A percentile compares a stretch with the other conserved stretches of the same genome.
Evolutionary conservation across 2,329 filamentous ascomycete species (phyloP).

Genomic region (Alternaria triticina): DNA sequence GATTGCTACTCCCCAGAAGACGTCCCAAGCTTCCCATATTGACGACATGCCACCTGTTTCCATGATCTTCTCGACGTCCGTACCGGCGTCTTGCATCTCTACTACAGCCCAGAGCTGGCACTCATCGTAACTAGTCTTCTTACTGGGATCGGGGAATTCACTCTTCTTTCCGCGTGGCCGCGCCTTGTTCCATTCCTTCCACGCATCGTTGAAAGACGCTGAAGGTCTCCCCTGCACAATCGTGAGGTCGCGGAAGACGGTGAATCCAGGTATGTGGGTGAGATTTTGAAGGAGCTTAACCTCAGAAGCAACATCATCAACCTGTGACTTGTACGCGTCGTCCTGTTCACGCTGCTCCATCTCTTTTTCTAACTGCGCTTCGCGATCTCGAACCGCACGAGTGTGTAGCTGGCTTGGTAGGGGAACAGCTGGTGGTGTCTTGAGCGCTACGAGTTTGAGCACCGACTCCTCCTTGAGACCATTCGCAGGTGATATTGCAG

Average conservation of each 20-base stretch:
- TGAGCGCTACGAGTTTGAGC: slow-evolving; percentile 53
- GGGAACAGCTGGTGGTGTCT: slow-evolving; percentile 43
- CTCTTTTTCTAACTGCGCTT: slow-evolving; percentile 46
- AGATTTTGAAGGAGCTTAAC: slow-evolving; percentile 63
- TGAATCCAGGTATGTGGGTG: slow-evolving; percentile 67
- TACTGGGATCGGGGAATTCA: slow-evolving; percentile 63
- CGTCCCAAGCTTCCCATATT: slow-evolving; percentile 62
- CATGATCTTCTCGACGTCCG: slow-evolving; percentile 56
- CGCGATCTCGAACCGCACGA: slow-evolving; percentile 55
- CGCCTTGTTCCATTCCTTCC: slow-evolving; percentile 53
- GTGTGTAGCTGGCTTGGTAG: slow-evolving; percentile 40
- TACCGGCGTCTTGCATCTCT: slow-evolving; percentile 71
- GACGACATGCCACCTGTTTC: slow-evolving; percentile 42
- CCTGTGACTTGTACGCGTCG: slow-evolving; percentile 50
- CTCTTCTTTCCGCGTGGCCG: slow-evolving; percentile 54
- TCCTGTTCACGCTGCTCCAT: slow-evolving; percentile 45
- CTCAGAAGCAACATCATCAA: slow-evolving; percentile 55
- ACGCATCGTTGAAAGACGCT: slow-evolving; percentile 55
- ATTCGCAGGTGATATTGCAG: slow-evolving; percentile 35
- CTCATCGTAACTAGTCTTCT: slow-evolving; percentile 59
- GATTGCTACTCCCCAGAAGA: slow-evolving; percentile 71
- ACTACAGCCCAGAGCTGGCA: slow-evolving; percentile 68
- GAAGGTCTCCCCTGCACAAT: slow-evolving; percentile 65
- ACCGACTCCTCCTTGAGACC: slow-evolving; percentile 52
- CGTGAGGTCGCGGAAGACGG: slow-evolving; percentile 64